These are phyloP conservation scores for Secale cereale DNA, from an alignment of 176 grass and related monocot species.

Conservation along the genomic window DNA sequence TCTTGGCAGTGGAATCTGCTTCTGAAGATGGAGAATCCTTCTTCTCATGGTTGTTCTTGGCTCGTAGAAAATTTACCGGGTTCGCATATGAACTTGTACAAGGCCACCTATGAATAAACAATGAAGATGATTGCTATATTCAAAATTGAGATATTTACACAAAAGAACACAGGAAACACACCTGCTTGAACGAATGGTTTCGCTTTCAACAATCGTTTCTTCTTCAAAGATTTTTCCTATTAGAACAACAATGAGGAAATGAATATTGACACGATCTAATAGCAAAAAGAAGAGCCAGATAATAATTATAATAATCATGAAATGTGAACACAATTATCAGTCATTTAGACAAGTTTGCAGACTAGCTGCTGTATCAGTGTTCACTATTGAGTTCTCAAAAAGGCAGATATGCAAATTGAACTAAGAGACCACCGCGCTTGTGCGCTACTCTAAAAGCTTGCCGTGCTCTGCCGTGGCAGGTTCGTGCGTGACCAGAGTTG, in stretches of 20 bases:
- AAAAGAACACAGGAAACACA: conserved; percentile 13
- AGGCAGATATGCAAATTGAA: conserved; percentile 18
- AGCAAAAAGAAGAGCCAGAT: not conserved
- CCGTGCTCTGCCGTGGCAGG: no score
- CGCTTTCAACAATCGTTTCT: conserved; percentile 42
- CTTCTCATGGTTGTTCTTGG: conserved; percentile 42
- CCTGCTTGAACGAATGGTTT: conserved; percentile 67
- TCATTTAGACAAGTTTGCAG: conserved; percentile 12
- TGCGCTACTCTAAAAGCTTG: no score
- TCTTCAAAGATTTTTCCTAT: conserved; percentile 63
- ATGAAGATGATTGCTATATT: conserved; percentile 14
- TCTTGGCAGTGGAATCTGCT: conserved; percentile 32
- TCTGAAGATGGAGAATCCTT: conserved; percentile 29
- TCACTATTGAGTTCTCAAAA: conserved; percentile 17
- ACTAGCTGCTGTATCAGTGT: not conserved
- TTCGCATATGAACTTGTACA: conserved; percentile 65
- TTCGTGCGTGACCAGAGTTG: no score
- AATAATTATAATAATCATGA: not conserved
- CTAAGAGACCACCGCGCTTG: not conserved
- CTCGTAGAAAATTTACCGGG: conserved; percentile 24
- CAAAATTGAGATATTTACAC: conserved; percentile 3
- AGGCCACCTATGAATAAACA: conserved; percentile 49
- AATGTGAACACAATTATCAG: not conserved
- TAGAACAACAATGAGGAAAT: not conserved
- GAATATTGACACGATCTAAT: not conserved